Percentiles rank a stretch among this genome's conserved stretches.
Conservation (phyloP, 2,329 filamentous ascomycete species). For the Podosphaera xanthii region DNA sequence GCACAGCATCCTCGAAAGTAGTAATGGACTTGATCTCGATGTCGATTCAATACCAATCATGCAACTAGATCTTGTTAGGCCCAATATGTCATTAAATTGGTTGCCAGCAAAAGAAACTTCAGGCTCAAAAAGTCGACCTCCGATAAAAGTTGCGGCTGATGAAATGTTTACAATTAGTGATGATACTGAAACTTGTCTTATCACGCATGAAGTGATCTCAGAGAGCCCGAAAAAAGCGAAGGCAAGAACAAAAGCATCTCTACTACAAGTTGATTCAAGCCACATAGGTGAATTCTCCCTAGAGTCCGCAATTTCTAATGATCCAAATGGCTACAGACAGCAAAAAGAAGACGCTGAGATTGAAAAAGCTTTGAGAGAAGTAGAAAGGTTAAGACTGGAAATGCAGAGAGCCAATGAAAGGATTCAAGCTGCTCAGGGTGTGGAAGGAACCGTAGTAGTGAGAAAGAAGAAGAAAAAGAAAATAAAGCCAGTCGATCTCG, state of each 20-base stretch:
- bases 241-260: conserved; percentile 31
- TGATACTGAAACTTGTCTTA: conserved; percentile 24
- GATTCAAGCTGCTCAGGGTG: conserved; percentile 47
- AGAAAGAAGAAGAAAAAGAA: conserved; percentile 33
- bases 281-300: conserved; percentile 53
- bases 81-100: conserved; percentile 7
- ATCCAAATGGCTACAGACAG: conserved; percentile 31
- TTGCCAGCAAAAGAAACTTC: conserved; percentile 16
- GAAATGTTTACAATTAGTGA: conserved; percentile 42
- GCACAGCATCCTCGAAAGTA: conserved; percentile 49
- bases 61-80: conserved; percentile 54
- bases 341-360: conserved; percentile 71
- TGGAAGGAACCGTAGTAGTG: conserved; percentile 41
- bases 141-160: conserved; percentile 46
- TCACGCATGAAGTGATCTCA: conserved; percentile 31
- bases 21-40: conserved; percentile 60
- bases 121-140: conserved; percentile 26
- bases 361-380: conserved; percentile 67
- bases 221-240: conserved; percentile 26
- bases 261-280: conserved; percentile 75
- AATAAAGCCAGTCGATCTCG: conserved; percentile 13
- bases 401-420: conserved; percentile 69
- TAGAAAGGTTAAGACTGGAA: conserved; percentile 65
- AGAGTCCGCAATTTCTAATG: conserved; percentile 23
- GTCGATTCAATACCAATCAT: conserved; percentile 93